Conservation (phyloP, 495 filamentous ascomycete genomes). For the Annulohypoxylon nitens region DNA sequence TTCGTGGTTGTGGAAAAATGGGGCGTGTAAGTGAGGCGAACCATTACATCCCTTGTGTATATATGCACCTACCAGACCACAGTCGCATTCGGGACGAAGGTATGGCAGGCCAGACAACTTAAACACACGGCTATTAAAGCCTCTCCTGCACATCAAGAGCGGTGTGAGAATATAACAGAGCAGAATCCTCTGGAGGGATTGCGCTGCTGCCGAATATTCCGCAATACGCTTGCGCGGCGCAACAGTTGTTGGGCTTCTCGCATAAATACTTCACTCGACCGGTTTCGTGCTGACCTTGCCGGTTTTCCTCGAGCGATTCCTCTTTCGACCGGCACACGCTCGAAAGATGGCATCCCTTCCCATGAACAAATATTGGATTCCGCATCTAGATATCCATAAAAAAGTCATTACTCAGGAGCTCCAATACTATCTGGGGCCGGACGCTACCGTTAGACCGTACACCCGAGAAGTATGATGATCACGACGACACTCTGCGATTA, state of each 20-base stretch:
- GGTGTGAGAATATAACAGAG: constrained; percentile 41
- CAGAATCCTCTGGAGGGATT: constrained; percentile 22
- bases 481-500: constrained; percentile 25
- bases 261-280: constrained; percentile 45
- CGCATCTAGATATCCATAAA: constrained; percentile 68
- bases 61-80: constrained; percentile 43
- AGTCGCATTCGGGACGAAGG: constrained; percentile 49
- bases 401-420: constrained; percentile 69
- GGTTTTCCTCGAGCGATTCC: constrained; percentile 23
- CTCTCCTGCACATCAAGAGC: constrained; percentile 41
- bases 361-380: constrained; percentile 70
- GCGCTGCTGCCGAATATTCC: constrained; percentile 25
- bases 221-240: constrained; percentile 39
- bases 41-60: constrained; percentile 48
- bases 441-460: constrained; percentile 66
- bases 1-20: constrained; percentile 49
- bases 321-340: constrained; percentile 25
- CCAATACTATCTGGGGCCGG: constrained; percentile 67
- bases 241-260: constrained; percentile 29
- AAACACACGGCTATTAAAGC: constrained; percentile 46
- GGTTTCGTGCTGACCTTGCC: constrained; percentile 34
- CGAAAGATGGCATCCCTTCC: constrained; percentile 56
- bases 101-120: constrained; percentile 34
- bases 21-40: constrained; percentile 55
- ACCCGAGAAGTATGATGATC: constrained; percentile 61